Conservation (phyloP, 1,139 yeast genomes). For the Protomyces pachydermus region DNA sequence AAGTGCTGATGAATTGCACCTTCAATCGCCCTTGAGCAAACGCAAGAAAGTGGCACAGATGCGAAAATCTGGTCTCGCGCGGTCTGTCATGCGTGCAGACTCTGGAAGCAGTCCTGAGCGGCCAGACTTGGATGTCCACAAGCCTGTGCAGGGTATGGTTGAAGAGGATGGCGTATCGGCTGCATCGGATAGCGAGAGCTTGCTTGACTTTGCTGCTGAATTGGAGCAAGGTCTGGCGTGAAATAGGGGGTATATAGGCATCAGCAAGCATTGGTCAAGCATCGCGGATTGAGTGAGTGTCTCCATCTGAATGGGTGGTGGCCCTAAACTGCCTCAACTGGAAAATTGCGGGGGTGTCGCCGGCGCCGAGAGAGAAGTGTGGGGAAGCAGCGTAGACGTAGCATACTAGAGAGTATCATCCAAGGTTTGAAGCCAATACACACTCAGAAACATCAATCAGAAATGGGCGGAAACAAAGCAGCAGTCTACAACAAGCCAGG, state of each 20-base stretch:
- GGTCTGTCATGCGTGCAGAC: neutral
- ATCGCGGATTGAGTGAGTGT: no score
- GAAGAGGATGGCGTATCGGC: neutral
- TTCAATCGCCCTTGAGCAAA: constrained; percentile 30
- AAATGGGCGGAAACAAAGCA: constrained; percentile 19
- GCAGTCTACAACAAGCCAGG: constrained; percentile 24
- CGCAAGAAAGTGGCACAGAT: constrained; percentile 13
- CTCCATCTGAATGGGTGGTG: no score
- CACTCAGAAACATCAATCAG: neutral
- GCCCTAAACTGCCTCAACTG: no score
- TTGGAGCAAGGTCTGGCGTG: neutral
- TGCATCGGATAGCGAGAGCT: neutral
- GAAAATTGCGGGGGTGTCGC: no score
- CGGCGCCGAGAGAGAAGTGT: no score
- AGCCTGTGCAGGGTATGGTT: neutral
- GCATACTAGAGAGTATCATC: no score
- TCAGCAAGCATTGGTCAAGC: no score
- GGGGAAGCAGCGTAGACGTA: no score
- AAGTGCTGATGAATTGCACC: constrained; percentile 31
- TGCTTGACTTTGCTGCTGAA: neutral
- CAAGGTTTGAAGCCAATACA: no score
- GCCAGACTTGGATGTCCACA: neutral
- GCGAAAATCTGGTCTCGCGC: constrained; percentile 14
- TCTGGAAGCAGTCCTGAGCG: neutral
- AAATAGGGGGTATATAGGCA: no score